These are phyloP conservation scores for Colletotrichum nymphaeae DNA, from an alignment of 2,329 filamentous ascomycete species.

Conservation along the genomic window DNA sequence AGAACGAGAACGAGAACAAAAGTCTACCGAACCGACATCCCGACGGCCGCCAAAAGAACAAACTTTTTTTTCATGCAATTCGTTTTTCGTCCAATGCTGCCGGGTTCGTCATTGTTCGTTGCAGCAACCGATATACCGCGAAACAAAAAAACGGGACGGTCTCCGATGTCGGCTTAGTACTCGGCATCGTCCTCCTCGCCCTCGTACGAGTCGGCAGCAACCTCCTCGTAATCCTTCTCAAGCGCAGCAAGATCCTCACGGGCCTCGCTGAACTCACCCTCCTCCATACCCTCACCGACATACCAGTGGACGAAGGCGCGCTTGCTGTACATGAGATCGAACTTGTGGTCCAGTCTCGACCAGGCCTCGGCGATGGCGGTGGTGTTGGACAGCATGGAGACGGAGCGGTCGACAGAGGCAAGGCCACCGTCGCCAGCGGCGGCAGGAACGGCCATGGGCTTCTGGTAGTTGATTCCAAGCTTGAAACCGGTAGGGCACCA, in stretches of 20 bases:
- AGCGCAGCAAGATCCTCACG: constrained; percentile 87
- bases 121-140: constrained; percentile 9
- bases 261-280: constrained; percentile 89
- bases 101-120: constrained; percentile 24
- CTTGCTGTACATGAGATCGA: constrained; percentile 84
- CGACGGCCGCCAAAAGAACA: constrained; percentile 33
- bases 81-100: constrained; percentile 18
- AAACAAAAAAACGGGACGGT: constrained; percentile 18
- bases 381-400: constrained; percentile 81
- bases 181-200: constrained; percentile 75
- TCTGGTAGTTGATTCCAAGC: constrained; percentile 81
- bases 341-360: constrained; percentile 79
- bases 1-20: constrained; percentile 26
- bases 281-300: constrained; percentile 92
- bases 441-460: constrained; percentile 69
- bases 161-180: constrained; percentile 70
- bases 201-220: constrained; percentile 77
- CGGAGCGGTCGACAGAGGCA: constrained; percentile 70
- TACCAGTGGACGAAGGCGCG: constrained; percentile 83
- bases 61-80: constrained; percentile 32
- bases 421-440: constrained; percentile 67
- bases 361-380: constrained; percentile 80
- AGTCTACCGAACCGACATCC: constrained; percentile 34
- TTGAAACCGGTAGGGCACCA: constrained; percentile 84
- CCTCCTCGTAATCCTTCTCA: constrained; percentile 90